Base-by-base conservation (phyloP, 768 basidiomycete species). In the Lentinus brumalis region DNA sequence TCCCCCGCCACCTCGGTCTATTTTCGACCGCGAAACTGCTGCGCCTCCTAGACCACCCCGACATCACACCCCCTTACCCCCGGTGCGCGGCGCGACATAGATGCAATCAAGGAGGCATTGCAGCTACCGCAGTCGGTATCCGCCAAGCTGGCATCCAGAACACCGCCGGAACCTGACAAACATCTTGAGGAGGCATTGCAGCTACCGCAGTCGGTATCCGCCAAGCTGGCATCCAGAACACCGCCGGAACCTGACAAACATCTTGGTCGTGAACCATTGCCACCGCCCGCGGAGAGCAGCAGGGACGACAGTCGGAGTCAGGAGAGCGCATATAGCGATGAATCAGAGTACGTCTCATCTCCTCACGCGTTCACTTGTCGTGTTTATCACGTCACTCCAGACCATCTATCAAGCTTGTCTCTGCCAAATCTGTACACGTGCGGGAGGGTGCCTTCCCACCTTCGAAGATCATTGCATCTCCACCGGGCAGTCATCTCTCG, bases 371-470 rank as follows among this genome's bases (percentile, higher is more conserved):
- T 26, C 21, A 45, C 49, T 61, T 56, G 15, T 31, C 50, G 31
- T 7, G 35, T 53, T 16, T 21, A 30, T 51, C 16, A 45, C 12
- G 16, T 42, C 3, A 40, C 26, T 15, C 16, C 41, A 62, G 59
- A 44, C 49, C 58, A 12, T 57, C 65, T 26, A 59, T 66, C 59
- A 56, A 59, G 52, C 66, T 51, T 38, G 58, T 56, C 4, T 40
- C 49, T 56, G 53, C 60, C 3, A 50, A 30, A 21, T 62, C 69
- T 29, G 63, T 68, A 50, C 79, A 80, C 57, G 61, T 71, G 35
- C 75, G 89, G 44, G 89, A 92, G 77, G 88, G 86, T 56, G 90
- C 89, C 6, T 88, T 87, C 67, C 76, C 84, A 52, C 83, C 83
- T 0, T 83, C 79, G 44, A 71, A 73, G 55, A 60, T 67, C 15